Evolutionary conservation across 345 rosid genomes (phyloP).

Genomic region (Pelargonium nanum): DNA sequence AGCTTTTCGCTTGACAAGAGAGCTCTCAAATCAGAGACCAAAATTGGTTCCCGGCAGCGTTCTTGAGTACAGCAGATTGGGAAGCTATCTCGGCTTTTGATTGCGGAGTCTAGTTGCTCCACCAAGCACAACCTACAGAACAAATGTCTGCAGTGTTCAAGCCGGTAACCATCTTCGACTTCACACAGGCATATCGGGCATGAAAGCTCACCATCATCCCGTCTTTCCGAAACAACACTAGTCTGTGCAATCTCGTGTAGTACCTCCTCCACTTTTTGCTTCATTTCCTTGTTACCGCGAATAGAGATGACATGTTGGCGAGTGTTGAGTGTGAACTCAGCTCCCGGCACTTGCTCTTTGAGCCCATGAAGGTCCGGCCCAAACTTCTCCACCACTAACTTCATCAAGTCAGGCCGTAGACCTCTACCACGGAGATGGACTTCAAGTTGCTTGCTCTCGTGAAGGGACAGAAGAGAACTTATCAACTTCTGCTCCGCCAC

Average conservation of each 20-base stretch:
- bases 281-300: conserved; percentile 46
- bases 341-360: conserved; percentile 51
- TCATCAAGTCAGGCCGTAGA: conserved; percentile 63
- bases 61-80: conserved; percentile 45
- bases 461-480: conserved; percentile 38
- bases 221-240: conserved; percentile 20
- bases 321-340: conserved; percentile 46
- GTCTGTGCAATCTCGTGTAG: conserved; percentile 38
- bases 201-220: no score
- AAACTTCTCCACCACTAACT: conserved; percentile 53
- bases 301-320: conserved; percentile 50
- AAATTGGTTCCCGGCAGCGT: conserved; percentile 41
- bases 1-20: conserved; percentile 51
- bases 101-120: conserved; percentile 67
- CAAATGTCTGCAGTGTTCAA: conserved; percentile 60
- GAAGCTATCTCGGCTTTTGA: conserved; percentile 54
- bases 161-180: conserved; percentile 65
- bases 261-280: conserved; percentile 50
- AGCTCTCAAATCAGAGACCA: conserved; percentile 48
- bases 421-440: conserved; percentile 52
- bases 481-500: conserved; percentile 48
- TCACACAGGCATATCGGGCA: conserved; percentile 85
- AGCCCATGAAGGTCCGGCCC: conserved; percentile 70
- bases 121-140: conserved; percentile 69
- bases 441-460: conserved; percentile 51